phyloP scores from a whole-genome alignment of 371 early-diverging fungal species.

The Mucor saturninus region DNA sequence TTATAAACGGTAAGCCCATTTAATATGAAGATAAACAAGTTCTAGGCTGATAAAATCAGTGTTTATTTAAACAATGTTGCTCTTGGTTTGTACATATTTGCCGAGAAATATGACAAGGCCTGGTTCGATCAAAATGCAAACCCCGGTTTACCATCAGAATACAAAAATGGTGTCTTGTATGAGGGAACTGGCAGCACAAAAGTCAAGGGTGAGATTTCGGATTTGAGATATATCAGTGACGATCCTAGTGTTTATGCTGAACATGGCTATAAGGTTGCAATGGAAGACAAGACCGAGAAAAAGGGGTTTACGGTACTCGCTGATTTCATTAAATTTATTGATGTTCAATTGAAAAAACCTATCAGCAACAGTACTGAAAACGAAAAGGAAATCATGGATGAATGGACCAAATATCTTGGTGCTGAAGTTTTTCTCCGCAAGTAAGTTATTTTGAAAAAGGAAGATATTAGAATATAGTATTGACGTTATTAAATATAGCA shows the following conservation, averaged over 20 bases:
- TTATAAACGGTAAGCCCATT: neutral
- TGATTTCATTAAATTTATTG: neutral
- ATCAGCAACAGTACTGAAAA: slow-evolving; percentile 4
- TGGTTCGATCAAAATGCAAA: neutral
- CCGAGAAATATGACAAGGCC: neutral
- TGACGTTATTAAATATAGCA: neutral
- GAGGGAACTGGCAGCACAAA: neutral
- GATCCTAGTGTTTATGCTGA: neutral
- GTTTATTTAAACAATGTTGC: slow-evolving; percentile 3
- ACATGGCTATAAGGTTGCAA: neutral
- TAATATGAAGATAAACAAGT: neutral
- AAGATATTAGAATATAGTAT: neutral
- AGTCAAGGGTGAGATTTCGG: neutral
- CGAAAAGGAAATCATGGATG: neutral
- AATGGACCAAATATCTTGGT: neutral
- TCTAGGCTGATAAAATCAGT: neutral
- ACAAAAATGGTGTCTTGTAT: slow-evolving; percentile 1
- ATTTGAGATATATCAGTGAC: slow-evolving; percentile 1
- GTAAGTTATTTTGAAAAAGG: neutral
- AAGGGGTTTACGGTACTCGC: neutral
- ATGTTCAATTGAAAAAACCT: slow-evolving; percentile 1
- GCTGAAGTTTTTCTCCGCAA: neutral
- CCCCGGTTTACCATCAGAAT: neutral
- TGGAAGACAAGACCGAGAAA: neutral
- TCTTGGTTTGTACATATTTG: neutral